These are phyloP conservation scores for Aspergillus texensis DNA, from an alignment of 2,329 filamentous ascomycete species.

Conservation along the genomic window DNA sequence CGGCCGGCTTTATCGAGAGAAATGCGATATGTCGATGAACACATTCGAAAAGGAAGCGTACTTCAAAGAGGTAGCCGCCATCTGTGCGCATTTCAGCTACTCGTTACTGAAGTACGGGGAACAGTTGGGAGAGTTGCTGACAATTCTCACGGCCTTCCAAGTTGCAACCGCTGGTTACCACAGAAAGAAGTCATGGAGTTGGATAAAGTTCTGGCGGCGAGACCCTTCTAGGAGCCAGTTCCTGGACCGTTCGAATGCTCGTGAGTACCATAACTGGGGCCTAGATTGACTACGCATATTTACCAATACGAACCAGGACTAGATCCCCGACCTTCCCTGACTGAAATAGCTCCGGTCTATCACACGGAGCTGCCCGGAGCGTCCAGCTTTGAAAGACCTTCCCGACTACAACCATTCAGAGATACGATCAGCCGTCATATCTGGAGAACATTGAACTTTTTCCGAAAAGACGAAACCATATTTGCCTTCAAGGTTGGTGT, in stretches of 20 bases:
- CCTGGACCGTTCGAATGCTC: conserved; percentile 7
- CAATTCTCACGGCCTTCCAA: conserved; percentile 83
- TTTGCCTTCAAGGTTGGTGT: conserved; percentile 94
- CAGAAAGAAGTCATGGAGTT: conserved; percentile 71
- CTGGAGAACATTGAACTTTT: conserved; percentile 57
- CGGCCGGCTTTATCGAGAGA: conserved; percentile 75
- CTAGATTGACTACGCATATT: not conserved
- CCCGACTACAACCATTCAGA: not conserved
- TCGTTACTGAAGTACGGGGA: conserved; percentile 88
- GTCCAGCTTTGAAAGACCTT: not conserved
- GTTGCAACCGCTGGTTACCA: conserved; percentile 64
- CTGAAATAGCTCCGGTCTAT: not conserved
- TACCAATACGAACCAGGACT: not conserved
- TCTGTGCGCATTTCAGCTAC: conserved; percentile 94
- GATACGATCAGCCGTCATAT: conserved; percentile 50
- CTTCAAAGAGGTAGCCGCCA: conserved; percentile 96
- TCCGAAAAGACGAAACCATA: conserved; percentile 66
- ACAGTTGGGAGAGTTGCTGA: conserved; percentile 80
- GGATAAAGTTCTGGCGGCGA: conserved; percentile 75
- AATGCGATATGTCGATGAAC: conserved; percentile 67
- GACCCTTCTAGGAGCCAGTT: conserved; percentile 11
- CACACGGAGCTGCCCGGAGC: not conserved
- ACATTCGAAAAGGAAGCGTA: conserved; percentile 82
- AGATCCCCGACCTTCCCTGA: not conserved
- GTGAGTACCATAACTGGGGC: not conserved